A percentile compares a stretch with the other conserved stretches of the same genome.
Evolutionary conservation across 1,284 basidiomycete species (phyloP).

Genomic region (Marasmius sp.): DNA sequence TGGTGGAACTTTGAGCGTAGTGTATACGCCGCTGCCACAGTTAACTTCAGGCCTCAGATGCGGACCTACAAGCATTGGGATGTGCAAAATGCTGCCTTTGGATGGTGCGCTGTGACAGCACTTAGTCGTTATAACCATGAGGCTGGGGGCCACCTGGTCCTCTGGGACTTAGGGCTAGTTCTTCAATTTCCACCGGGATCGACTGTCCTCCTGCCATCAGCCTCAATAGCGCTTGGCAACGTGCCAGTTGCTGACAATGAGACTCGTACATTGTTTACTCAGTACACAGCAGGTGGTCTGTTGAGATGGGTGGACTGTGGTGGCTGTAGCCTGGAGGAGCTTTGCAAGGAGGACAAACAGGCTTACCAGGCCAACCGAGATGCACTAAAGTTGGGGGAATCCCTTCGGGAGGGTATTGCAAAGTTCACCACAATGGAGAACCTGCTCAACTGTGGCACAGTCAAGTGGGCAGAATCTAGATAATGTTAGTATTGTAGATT

Average conservation of each 20-base stretch:
- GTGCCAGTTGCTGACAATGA: slow-evolving; percentile 19
- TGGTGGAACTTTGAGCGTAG: slow-evolving; percentile 7
- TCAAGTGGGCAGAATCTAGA: too few species aligned
- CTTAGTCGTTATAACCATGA: slow-evolving; percentile 21
- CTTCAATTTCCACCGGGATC: slow-evolving; percentile 24
- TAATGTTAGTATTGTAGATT: too few species aligned
- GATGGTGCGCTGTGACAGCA: slow-evolving; percentile 23
- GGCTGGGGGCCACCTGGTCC: slow-evolving; percentile 24
- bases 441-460: too few species aligned
- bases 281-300: slow-evolving; percentile 23
- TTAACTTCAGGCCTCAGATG: slow-evolving; percentile 21
- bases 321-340: neutral
- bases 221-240: slow-evolving; percentile 25
- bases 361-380: neutral
- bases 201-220: slow-evolving; percentile 28
- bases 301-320: slow-evolving; percentile 25
- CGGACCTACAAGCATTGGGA: slow-evolving; percentile 16
- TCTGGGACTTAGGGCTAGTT: slow-evolving; percentile 22
- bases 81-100: slow-evolving; percentile 17
- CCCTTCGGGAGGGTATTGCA: too few species aligned
- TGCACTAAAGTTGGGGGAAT: too few species aligned
- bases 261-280: slow-evolving; percentile 21
- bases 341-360: neutral
- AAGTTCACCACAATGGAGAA: too few species aligned
- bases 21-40: slow-evolving; percentile 14